phyloP scores from a whole-genome alignment of 116 monocot genomes.

The Phalaenopsis hybrid region DNA sequence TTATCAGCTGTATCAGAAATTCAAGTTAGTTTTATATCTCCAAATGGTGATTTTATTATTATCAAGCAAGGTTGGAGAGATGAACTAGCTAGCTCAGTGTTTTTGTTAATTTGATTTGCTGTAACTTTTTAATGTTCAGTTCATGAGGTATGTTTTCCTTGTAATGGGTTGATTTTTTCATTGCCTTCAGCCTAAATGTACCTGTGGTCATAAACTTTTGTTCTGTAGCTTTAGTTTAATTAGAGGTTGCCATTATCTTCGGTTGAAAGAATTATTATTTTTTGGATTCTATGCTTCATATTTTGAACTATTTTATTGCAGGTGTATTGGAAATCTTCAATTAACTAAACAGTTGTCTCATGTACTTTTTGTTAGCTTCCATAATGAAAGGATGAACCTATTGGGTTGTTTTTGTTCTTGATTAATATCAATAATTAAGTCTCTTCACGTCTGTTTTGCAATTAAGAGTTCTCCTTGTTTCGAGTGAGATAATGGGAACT shows the following conservation, averaged over 20 bases:
- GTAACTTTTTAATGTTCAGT: neutral
- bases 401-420: neutral
- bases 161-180: neutral
- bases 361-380: neutral
- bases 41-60: too few relatives aligned
- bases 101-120: neutral
- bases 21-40: too few relatives aligned
- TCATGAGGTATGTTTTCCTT: neutral
- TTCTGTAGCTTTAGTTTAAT: neutral
- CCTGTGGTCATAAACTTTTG: neutral
- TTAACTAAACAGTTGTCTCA: neutral
- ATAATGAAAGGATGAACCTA: neutral
- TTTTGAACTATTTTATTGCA: neutral
- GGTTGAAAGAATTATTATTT: neutral
- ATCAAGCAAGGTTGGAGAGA: too few relatives aligned
- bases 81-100: neutral
- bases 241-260: neutral
- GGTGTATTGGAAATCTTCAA: neutral
- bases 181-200: neutral
- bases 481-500: constrained; percentile 6
- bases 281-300: neutral
- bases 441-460: neutral
- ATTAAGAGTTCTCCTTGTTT: constrained; percentile 1
- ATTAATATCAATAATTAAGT: neutral
- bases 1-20: too few relatives aligned